These are phyloP conservation scores for Saururus chinensis DNA, from an alignment of 164 flowering plant genomes.

Conservation along the genomic window DNA sequence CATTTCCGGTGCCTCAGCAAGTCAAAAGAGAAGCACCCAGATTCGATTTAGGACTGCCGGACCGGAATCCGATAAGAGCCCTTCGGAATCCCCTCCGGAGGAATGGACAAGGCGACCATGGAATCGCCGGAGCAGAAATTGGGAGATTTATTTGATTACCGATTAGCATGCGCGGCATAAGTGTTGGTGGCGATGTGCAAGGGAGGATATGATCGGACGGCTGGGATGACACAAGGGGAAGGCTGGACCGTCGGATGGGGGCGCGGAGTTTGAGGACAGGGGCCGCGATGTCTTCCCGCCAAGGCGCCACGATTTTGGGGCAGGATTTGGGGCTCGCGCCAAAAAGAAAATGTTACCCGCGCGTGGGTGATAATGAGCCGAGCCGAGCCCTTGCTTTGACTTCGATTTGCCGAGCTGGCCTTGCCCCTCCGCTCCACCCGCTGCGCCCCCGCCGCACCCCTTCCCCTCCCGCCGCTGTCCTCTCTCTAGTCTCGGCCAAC, in stretches of 20 bases:
- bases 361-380: no score
- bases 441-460: no score
- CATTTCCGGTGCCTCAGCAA: no score
- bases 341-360: neutral
- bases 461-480: no score
- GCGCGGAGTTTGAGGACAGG: neutral
- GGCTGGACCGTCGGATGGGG: neutral
- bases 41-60: no score
- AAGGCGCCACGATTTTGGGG: neutral
- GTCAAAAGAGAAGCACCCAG: no score
- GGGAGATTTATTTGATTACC: neutral
- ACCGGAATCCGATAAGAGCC: constrained; percentile 1
- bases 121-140: neutral
- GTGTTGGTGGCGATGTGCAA: neutral
- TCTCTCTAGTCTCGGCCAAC: no score
- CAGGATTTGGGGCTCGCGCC: neutral
- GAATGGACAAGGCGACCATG: neutral
- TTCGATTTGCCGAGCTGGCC: no score
- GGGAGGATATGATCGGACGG: neutral
- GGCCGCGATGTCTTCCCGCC: neutral
- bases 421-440: no score
- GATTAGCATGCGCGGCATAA: neutral
- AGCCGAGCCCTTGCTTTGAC: no score
- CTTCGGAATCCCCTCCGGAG: neutral
- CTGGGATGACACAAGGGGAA: neutral